Base-by-base conservation (phyloP, 2,329 filamentous ascomycete genomes). In the Pyricularia grisea region DNA sequence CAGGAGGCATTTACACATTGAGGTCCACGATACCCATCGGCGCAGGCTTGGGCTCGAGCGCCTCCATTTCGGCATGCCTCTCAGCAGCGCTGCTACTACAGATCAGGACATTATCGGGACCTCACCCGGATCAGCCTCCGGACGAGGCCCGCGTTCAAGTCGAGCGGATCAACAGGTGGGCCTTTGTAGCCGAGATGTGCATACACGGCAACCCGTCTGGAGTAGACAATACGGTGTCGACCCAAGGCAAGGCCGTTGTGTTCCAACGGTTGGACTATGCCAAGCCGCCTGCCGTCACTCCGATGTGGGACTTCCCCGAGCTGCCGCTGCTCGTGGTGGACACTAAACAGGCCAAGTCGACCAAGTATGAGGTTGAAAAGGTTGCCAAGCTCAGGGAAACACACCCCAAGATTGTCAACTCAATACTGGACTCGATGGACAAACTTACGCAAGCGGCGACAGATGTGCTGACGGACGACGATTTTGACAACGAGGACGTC, bases 151-250 rank as follows among this genome's bases (percentile, higher is more conserved):
- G 92, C 70, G 80, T 93, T 63, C 94, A 99, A 77, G 86, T 98
- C 33, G 94, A 98, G 81, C 89, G 94, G 72, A 97, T 99, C 80
- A 99, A 99, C 79, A 87, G 92, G 71, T 99, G 96, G 95, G 94
- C 95, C 0, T 98, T 97, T 78, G 95, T 99, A 0, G 91, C 91
- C 28, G 95, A 99, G 78, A 91, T 98, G 88, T 95, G 93, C 79
- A 97, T 98, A 72, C 95, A 99, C 77, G 95, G 94, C 55, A 98
- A 97, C 76, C 95, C 95, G 0, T 97, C 93, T 0, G 95, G 95
- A 0, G 92, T 99, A 63, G 95, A 99, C 80, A 99, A 99, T 79
- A 99, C 95, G 2, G 94, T 99, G 31, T 87, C 94, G 14, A 92
- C 94, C 14, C 92, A 96, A 75, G 95, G 95, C 69, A 97, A 97